A percentile compares a stretch with the other conserved stretches of the same genome.
Conservation (phyloP, 2,329 filamentous ascomycete species). For the Endoconidiophora laricicola region DNA sequence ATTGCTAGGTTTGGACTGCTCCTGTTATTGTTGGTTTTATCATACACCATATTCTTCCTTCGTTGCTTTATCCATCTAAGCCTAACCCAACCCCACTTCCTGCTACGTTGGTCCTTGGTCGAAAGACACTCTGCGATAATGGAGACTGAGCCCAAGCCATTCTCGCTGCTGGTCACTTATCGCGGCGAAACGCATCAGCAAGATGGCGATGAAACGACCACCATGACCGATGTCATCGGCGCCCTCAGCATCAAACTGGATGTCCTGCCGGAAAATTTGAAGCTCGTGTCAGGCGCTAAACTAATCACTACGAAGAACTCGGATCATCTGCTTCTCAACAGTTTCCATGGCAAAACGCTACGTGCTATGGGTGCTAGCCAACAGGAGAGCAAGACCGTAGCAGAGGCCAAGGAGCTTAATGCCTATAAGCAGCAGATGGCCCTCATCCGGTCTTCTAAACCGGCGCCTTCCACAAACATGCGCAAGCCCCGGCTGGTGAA, state of each 20-base stretch:
- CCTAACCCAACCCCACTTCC: too few relatives aligned
- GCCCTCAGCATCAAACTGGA: not conserved
- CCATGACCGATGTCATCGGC: not conserved
- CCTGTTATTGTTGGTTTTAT: too few relatives aligned
- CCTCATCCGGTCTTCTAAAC: too few relatives aligned
- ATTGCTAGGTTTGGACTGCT: too few relatives aligned
- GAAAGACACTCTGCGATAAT: too few relatives aligned
- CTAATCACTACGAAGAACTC: not conserved
- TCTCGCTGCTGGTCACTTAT: too few relatives aligned
- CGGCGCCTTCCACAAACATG: not conserved
- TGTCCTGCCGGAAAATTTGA: not conserved
- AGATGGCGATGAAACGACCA: not conserved
- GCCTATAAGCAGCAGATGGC: too few relatives aligned
- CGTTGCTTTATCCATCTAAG: too few relatives aligned
- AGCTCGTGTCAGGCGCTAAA: conserved; percentile 2
- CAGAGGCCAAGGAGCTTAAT: conserved; percentile 17
- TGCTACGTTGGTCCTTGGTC: too few relatives aligned
- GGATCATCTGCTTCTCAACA: not conserved
- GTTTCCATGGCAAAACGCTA: not conserved
- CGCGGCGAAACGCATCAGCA: too few relatives aligned
- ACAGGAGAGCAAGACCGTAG: conserved; percentile 21
- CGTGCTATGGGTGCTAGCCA: not conserved
- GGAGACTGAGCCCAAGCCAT: too few relatives aligned
- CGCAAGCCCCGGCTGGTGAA: not conserved
- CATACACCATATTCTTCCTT: too few relatives aligned